Evolutionary conservation across 2,329 filamentous ascomycete species (phyloP).

Genomic region (Aspergillus brasiliensis): DNA sequence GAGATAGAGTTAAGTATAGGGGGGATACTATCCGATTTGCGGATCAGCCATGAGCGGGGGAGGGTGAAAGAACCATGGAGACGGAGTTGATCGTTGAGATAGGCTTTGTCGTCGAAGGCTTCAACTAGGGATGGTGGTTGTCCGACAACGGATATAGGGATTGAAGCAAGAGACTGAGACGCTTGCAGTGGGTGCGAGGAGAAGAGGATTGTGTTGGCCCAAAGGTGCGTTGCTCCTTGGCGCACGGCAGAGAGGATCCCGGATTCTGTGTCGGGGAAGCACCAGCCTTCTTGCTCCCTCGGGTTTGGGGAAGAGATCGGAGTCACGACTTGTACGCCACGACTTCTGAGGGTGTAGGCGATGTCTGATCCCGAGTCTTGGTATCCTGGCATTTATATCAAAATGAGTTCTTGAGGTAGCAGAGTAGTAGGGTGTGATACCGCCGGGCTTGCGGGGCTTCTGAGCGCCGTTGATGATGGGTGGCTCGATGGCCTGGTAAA

Average conservation of each 20-base stretch:
- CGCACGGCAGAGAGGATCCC: constrained; percentile 46
- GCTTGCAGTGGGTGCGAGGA: constrained; percentile 51
- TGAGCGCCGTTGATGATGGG: constrained; percentile 51
- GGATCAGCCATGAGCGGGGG: constrained; percentile 41
- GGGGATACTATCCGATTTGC: constrained; percentile 18
- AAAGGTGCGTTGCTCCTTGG: constrained; percentile 49
- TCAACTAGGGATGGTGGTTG: constrained; percentile 53
- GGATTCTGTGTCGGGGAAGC: constrained; percentile 48
- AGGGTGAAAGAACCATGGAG: constrained; percentile 42
- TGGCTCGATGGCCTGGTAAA: constrained; percentile 52
- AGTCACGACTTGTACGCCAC: constrained; percentile 37
- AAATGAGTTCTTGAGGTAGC: not conserved
- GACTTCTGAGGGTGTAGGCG: constrained; percentile 43
- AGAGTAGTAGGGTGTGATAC: constrained; percentile 26
- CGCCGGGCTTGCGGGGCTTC: constrained; percentile 55
- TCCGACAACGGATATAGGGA: constrained; percentile 46
- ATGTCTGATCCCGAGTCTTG: constrained; percentile 54
- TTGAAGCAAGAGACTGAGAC: constrained; percentile 35
- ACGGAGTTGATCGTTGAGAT: constrained; percentile 50
- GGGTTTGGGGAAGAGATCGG: constrained; percentile 33
- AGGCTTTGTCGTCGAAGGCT: constrained; percentile 54
- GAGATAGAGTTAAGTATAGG: constrained; percentile 16
- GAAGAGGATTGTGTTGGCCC: constrained; percentile 57
- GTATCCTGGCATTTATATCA: constrained; percentile 41
- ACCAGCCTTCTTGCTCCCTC: constrained; percentile 39